Evolutionary conservation across 2,329 filamentous ascomycete genomes (phyloP), one percentile per base, ranked within the genome.

Genomic region (Phialocephala subalpina): DNA sequence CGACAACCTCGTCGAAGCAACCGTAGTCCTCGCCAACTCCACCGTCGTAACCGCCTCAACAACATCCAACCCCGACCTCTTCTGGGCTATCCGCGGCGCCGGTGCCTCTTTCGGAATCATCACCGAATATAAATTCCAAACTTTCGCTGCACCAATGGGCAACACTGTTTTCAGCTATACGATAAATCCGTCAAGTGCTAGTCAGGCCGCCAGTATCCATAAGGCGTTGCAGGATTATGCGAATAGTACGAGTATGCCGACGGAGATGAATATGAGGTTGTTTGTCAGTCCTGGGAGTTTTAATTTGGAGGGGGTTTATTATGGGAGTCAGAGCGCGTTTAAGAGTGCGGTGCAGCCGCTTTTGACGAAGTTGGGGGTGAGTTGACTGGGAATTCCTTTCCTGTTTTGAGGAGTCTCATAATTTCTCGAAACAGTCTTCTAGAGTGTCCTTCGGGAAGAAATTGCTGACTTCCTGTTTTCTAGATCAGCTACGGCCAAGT

Each of bases 131-230:
- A 68, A 65, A 61, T 70, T 73, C 52, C 66, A 80, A 68, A 90
- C 87, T 0, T 83, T 87, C 33, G 81, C 82, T 0, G 85, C 86
- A 62, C 87, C 87, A 1, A 58, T 38, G 22, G 47, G 56, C 9
- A 68, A 64, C 38, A 62, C 67, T 12, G 60, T 67, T 25, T 70
- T 70, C 57, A 62, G 55, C 11, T 70, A 63, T 20, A 59, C 33
- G 8, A 57, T 38, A 12, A 57, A n/a, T 36, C 53, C 60, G n/a
- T 45, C 38, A 62, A 59, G 45, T 25, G 45, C 42, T 58, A 35
- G 38, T 16, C 62, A 67, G 60, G 58, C 61, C 11, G 29, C 45
- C 20, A 42, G 36, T 12, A 59, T 62, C 35, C 62, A 64, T 45
- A 29, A 55, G 18, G 62, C 52, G 8, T 29, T 67, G 6, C 69